Conservation (phyloP, 2,329 filamentous ascomycete genomes). For the Coniella lustricola region DNA sequence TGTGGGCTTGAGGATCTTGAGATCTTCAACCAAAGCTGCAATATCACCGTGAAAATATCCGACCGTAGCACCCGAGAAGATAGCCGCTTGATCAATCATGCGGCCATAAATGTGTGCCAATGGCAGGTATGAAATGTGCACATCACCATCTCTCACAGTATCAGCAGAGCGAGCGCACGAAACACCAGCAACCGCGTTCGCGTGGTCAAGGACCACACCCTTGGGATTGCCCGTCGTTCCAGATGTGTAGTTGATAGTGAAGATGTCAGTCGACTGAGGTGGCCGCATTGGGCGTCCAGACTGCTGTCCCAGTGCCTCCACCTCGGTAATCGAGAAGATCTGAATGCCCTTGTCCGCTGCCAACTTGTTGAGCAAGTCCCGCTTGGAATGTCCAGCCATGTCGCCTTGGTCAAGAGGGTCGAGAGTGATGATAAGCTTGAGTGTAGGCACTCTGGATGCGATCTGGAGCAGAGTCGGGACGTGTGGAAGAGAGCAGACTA, state of each 20-base stretch:
- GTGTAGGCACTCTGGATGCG: constrained; percentile 62
- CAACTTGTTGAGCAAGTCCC: constrained; percentile 66
- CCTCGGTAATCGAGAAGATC: constrained; percentile 71
- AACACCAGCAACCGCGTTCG: constrained; percentile 69
- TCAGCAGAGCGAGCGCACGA: constrained; percentile 51
- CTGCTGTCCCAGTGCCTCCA: constrained; percentile 72
- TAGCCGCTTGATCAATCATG: constrained; percentile 67
- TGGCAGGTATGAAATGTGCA: constrained; percentile 80
- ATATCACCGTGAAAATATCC: constrained; percentile 96
- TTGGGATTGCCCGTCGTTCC: constrained; percentile 80
- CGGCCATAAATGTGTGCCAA: constrained; percentile 92
- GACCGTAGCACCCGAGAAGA: constrained; percentile 66
- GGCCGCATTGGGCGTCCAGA: constrained; percentile 64
- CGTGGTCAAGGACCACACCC: constrained; percentile 76
- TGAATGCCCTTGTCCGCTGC: constrained; percentile 67
- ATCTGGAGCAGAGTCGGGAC: constrained; percentile 77
- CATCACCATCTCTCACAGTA: constrained; percentile 46
- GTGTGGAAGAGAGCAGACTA: constrained; percentile 74
- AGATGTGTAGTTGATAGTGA: constrained; percentile 89
- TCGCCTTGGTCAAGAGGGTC: constrained; percentile 80
- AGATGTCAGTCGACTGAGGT: constrained; percentile 65
- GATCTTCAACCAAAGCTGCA: constrained; percentile 75
- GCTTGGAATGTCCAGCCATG: constrained; percentile 68
- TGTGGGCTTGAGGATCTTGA: constrained; percentile 80
- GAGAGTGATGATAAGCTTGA: constrained; percentile 84